Conservation (phyloP, 2,329 filamentous ascomycete genomes). For the Pseudogymnoascus sp. region DNA sequence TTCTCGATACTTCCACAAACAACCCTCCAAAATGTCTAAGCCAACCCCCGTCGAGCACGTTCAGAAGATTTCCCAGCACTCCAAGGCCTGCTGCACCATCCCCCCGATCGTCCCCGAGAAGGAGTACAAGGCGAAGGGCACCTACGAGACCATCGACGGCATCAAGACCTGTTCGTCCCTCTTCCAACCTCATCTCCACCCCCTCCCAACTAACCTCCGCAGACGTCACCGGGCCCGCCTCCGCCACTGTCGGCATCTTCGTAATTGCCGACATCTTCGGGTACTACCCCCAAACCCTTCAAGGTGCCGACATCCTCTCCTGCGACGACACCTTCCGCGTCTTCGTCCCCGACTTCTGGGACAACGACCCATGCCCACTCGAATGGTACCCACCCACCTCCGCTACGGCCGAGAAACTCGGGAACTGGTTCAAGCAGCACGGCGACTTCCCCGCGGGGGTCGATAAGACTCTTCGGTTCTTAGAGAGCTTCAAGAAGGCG, state of each 20-base stretch:
- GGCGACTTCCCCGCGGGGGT: constrained; percentile 28
- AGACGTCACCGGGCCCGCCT: constrained; percentile 39
- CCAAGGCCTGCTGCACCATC: constrained; percentile 22
- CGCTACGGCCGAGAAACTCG: constrained; percentile 53
- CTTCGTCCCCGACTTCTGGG: constrained; percentile 88
- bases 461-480: constrained; percentile 45
- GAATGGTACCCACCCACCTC: constrained; percentile 52
- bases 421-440: constrained; percentile 43
- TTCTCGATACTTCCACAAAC: neutral
- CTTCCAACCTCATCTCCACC: neutral
- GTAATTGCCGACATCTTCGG: constrained; percentile 58
- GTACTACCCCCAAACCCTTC: constrained; percentile 60
- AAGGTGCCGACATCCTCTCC: constrained; percentile 60
- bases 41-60: neutral
- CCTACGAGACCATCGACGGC: constrained; percentile 43
- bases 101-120: constrained; percentile 26
- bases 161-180: constrained; percentile 35
- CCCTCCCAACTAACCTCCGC: neutral
- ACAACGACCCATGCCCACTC: constrained; percentile 47
- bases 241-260: constrained; percentile 50
- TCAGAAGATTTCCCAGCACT: neutral
- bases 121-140: constrained; percentile 37
- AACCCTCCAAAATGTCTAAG: neutral
- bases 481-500: constrained; percentile 43
- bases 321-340: constrained; percentile 59